Evolutionary conservation across 768 basidiomycete genomes (phyloP).

Genomic region (Auriscalpium microsporum): DNA sequence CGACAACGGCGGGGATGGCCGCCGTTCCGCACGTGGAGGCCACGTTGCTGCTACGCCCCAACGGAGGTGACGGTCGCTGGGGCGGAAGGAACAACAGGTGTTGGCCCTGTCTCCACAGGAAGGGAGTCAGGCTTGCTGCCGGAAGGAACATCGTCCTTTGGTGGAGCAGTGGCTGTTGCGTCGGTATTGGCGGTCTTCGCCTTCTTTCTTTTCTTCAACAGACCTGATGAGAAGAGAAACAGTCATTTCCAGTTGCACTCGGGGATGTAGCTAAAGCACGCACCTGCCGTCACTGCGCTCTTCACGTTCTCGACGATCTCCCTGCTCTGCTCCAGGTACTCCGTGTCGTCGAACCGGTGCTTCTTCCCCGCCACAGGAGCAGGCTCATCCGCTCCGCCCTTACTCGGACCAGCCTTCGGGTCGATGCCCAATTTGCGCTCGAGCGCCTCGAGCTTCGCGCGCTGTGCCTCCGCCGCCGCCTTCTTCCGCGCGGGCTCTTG

Average conservation of each 20-base stretch:
- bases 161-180: neutral
- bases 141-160: neutral
- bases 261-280: slow-evolving; percentile 16
- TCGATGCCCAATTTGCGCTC: slow-evolving; percentile 76
- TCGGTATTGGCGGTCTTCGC: slow-evolving; percentile 32
- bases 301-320: slow-evolving; percentile 89
- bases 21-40: too few species aligned
- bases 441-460: slow-evolving; percentile 74
- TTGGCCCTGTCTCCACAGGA: too few species aligned
- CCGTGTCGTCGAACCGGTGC: slow-evolving; percentile 84
- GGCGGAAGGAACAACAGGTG: too few species aligned
- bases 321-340: slow-evolving; percentile 84
- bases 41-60: too few species aligned
- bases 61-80: too few species aligned
- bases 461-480: slow-evolving; percentile 67
- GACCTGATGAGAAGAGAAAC: slow-evolving; percentile 30
- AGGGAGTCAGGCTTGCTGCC: neutral
- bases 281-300: slow-evolving; percentile 82
- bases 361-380: slow-evolving; percentile 64
- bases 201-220: slow-evolving; percentile 74
- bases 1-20: too few species aligned
- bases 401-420: slow-evolving; percentile 26
- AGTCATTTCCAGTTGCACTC: slow-evolving; percentile 11
- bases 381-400: slow-evolving; percentile 27
- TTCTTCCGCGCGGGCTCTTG: slow-evolving; percentile 74